A percentile compares a stretch with the other conserved stretches of the same genome.
phyloP scores from a whole-genome alignment of 139 green algal genomes.

The Chlamydomonas incerta region DNA sequence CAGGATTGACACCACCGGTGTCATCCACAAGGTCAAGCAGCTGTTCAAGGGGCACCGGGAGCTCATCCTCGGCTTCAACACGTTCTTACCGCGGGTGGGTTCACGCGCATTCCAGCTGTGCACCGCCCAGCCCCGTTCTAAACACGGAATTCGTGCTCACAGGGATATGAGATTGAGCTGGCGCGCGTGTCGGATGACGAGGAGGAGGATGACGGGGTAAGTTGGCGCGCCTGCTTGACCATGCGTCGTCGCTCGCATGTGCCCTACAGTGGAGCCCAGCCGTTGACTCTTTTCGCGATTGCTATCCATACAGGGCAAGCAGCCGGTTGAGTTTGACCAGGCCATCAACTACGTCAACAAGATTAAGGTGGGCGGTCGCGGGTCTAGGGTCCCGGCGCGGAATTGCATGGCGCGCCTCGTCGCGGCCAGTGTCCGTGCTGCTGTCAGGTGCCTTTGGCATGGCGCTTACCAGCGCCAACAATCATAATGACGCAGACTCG shows the following conservation, averaged over 20 bases:
- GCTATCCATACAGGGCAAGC: conserved; percentile 50
- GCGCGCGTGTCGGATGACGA: conserved; percentile 63
- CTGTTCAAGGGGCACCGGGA: conserved; percentile 95
- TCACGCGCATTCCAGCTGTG: neutral
- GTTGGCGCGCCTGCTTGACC: neutral
- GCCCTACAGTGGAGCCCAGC: neutral
- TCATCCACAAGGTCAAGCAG: conserved; percentile 96
- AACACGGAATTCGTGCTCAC: neutral
- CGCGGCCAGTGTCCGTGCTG: too few relatives aligned
- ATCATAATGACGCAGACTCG: conserved; percentile 69
- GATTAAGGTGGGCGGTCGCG: conserved; percentile 87
- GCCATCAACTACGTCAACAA: conserved; percentile 99
- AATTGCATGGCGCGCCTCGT: too few relatives aligned
- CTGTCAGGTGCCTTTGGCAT: too few relatives aligned
- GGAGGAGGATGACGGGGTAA: conserved; percentile 57
- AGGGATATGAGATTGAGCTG: conserved; percentile 86
- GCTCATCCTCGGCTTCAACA: conserved; percentile 99
- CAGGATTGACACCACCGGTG: conserved; percentile 96
- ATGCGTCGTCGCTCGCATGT: neutral
- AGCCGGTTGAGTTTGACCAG: conserved; percentile 98
- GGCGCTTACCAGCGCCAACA: too few relatives aligned
- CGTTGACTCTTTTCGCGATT: neutral
- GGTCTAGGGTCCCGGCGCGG: neutral
- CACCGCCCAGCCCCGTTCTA: too few relatives aligned
- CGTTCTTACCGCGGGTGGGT: conserved; percentile 94